Base-by-base conservation (phyloP, 139 green algal species). In the Chlorella sp. region DNA sequence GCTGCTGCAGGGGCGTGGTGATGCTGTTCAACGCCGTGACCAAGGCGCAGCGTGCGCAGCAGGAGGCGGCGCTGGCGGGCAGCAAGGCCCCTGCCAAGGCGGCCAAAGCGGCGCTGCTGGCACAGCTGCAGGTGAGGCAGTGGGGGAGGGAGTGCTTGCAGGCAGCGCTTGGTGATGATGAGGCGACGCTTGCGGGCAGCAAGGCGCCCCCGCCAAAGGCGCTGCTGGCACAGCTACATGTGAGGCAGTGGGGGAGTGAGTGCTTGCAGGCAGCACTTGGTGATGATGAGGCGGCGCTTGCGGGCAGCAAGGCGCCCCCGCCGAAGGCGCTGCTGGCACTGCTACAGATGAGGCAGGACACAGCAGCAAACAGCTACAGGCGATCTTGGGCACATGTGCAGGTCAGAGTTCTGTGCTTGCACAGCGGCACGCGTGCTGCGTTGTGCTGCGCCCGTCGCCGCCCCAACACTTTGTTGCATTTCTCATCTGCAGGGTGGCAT, bases 21-120 rank as follows among this genome's bases (percentile, higher is more conserved):
- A 76, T 88, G 35, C 85, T 97, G 49, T 97, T 97, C 84, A 97
- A 97, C 64, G 92, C 92, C 0, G 85, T 97, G 4, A 77, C 83
- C 42, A 91, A 91, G 69, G 89, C 91, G 1, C 91, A 96, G 77
- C 82, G 83, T 63, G 88, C 91, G 2, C 91, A 96, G 76, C 82
- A 84, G 62, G 63, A 81, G 34, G 67, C 83, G 35, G 75, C 64
- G 3, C 71, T 55, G 1, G 78, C 62, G 30, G 81, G 62, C 50
- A 66, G 60, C 24, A 90, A 91, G 69, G 69, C 78, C 0, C 23
- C 23, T 67, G 77, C 73, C 5, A 86, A 83, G 67, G 74, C 90
- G 1, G 83, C 74, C 51, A 90, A 88, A 51, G 85, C 85, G 5
- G 81, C 82, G 31, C 90, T 95, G 69, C 70, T 95, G 32, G 85